Base-by-base conservation (phyloP, 352 stramenopile genomes). In the Discostella stelligera region DNA sequence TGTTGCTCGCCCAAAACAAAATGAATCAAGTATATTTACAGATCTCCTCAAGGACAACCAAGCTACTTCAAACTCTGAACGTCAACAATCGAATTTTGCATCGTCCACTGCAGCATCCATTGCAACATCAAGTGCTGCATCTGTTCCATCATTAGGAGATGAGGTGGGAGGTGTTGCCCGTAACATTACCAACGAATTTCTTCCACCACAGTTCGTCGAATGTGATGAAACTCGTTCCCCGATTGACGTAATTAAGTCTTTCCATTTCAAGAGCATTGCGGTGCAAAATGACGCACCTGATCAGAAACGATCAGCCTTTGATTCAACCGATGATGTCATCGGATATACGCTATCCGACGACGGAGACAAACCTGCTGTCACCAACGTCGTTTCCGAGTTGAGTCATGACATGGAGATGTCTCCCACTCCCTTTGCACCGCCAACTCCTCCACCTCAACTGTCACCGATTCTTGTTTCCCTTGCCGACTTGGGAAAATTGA, bases 61-160 rank as follows among this genome's bases (percentile, higher is more conserved):
- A 20, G 23, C 44, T 39, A 60, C 53, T 20, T 30, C 64, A 53
- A 71, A 27, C 16, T 13, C 37, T 59, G 50, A 77, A 23, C 41
- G 63, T 59, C 62, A 81, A 20, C 64, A 82, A 76, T 74, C n/a
- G 7, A 68, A 75, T 53, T 71, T 88, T 41, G 79, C 70, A 39
- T 87, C 84, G 27, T 93, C 87, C 58, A 92, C 87, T 50, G 80
- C 77, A 49, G 87, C 87, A 48, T 92, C 87, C 5, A 78, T 92
- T 62, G 84, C 84, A 58, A 91, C 87, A 30, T 92, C 87, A 9
- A 82, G 69, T 66, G 80, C 77, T 48, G 87, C 84, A 48, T 92
- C 87, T 13, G 77, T 92, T 58, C 82, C 84, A 58, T 92, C 87
- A 30, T 92, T 84, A 9, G 80, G 68, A 70, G 50, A 69, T 18